These are phyloP conservation scores for Xylaria sp. DNA, from an alignment of 2,329 filamentous ascomycete genomes.

Conservation along the genomic window DNA sequence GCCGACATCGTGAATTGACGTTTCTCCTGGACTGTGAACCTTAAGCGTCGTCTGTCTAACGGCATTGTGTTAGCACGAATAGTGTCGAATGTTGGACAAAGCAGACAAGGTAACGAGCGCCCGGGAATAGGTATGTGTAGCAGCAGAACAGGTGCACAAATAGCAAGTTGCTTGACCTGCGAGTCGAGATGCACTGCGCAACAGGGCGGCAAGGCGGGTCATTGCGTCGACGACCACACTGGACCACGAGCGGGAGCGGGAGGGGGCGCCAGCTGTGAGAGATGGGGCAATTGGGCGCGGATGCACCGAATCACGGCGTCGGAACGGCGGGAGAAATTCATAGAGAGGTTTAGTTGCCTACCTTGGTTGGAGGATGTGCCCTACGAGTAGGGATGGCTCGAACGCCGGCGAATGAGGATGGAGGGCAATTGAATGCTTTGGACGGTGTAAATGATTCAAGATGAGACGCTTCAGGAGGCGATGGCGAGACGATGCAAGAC, in stretches of 20 bases:
- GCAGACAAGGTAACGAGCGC: slow-evolving; percentile 7
- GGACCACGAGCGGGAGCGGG: slow-evolving; percentile 12
- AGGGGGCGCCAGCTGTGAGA: slow-evolving; percentile 8
- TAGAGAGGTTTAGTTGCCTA: slow-evolving; percentile 18
- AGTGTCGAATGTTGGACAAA: not conserved
- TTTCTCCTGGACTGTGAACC: slow-evolving; percentile 37
- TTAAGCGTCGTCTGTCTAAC: slow-evolving; percentile 45
- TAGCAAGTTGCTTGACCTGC: not conserved
- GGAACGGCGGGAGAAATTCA: slow-evolving; percentile 8
- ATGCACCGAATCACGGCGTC: slow-evolving; percentile 16
- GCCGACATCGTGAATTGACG: slow-evolving; percentile 51
- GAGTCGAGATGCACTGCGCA: slow-evolving; percentile 8
- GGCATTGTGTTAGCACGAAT: slow-evolving; percentile 52
- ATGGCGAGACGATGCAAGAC: slow-evolving; percentile 23
- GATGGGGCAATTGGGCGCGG: slow-evolving; percentile 16
- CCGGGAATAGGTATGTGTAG: slow-evolving; percentile 15
- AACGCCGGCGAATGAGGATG: slow-evolving; percentile 36
- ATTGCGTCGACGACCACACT: slow-evolving; percentile 10
- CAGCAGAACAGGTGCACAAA: slow-evolving; percentile 15
- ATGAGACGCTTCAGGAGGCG: slow-evolving; percentile 41
- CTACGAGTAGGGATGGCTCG: slow-evolving; percentile 18
- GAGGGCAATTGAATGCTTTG: slow-evolving; percentile 45
- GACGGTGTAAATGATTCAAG: slow-evolving; percentile 40
- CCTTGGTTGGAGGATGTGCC: slow-evolving; percentile 30
- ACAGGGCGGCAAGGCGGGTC: slow-evolving; percentile 3